Evolutionary conservation across 2,329 filamentous ascomycete genomes (phyloP), one percentile per base, ranked within the genome.

Genomic region (Colletotrichum godetiae): DNA sequence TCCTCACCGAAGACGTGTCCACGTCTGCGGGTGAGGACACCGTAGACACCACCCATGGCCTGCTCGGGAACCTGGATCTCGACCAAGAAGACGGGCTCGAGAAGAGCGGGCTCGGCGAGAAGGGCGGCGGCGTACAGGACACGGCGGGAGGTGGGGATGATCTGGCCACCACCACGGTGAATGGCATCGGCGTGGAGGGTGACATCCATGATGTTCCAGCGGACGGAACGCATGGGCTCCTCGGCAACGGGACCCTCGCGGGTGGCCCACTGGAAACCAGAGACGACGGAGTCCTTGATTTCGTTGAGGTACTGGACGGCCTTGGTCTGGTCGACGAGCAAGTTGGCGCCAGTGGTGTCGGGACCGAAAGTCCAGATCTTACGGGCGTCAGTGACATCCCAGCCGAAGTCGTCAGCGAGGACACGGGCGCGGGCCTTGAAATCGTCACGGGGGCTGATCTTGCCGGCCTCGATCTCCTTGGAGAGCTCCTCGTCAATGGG

Each of bases 321-420:
- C 94, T 98, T 99, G 91, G 96, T 98, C 93, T 98, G 97, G 88
- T 99, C 97, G 83, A 99, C 92, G 80, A 99, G 90, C 91, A 99
- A 89, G 92, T 99, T 99, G 91, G 97, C 93, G 86, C 97, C 97
- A 83, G 90, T 97, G 85, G 95, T 97, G 87, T 99, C 97, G 81
- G 97, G 97, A 87, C 97, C 97, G 89, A 99, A 99, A 86, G 94
- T 97, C 97, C 97, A 99, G 87, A 99, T 99, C 95, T 99, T 99
- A 89, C 97, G 95, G 87, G 97, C 97, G 87, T 99, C 97, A 81
- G 97, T 99, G 83, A 99, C 95, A 88, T 99, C 97, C 97, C 97
- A 99, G 85, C 95, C 96, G 90, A 94, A 94, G 82, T 99, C 96
- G 84, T 99, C 97, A 79, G 97, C 97, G 76, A 99, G 90, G 84